phyloP scores from a whole-genome alignment of 805 yeast genomes.

The Myxozyma sirexii region DNA sequence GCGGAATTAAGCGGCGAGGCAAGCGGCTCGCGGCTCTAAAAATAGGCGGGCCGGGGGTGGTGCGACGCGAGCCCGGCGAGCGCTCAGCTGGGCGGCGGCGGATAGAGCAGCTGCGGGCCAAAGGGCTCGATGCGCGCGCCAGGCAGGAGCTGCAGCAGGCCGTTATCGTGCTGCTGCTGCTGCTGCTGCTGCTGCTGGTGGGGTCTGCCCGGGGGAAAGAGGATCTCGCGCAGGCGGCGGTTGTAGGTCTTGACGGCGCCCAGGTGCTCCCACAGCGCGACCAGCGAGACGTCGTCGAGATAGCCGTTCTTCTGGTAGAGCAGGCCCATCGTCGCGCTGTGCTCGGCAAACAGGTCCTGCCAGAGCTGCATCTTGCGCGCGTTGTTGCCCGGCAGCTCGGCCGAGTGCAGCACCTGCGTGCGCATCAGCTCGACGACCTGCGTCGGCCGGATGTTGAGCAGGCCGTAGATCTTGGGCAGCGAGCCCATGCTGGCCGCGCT shows the following conservation, averaged over 20 bases:
- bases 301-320: conserved; percentile 16
- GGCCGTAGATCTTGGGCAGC: conserved; percentile 17
- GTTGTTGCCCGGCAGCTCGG: conserved; percentile 17
- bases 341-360: conserved; percentile 26
- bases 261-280: conserved; percentile 27
- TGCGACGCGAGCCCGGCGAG: no score
- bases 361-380: conserved; percentile 20
- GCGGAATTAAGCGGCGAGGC: background rate
- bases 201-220: conserved; percentile 6
- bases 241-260: conserved; percentile 24
- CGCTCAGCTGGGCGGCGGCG: no score
- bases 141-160: background rate
- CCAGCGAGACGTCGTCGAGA: conserved; percentile 23
- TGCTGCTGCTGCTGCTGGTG: background rate
- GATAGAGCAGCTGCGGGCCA: background rate
- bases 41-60: no score
- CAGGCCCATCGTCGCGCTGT: conserved; percentile 15
- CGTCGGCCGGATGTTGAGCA: conserved; percentile 18
- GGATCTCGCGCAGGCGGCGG: conserved; percentile 17
- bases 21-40: background rate
- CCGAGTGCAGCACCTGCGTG: conserved; percentile 16
- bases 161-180: background rate
- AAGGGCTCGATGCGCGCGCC: background rate
- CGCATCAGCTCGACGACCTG: conserved; percentile 15
- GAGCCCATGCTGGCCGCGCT: background rate